Base-by-base conservation (phyloP, 2,329 filamentous ascomycete species). In the Cladophialophora immunda region DNA sequence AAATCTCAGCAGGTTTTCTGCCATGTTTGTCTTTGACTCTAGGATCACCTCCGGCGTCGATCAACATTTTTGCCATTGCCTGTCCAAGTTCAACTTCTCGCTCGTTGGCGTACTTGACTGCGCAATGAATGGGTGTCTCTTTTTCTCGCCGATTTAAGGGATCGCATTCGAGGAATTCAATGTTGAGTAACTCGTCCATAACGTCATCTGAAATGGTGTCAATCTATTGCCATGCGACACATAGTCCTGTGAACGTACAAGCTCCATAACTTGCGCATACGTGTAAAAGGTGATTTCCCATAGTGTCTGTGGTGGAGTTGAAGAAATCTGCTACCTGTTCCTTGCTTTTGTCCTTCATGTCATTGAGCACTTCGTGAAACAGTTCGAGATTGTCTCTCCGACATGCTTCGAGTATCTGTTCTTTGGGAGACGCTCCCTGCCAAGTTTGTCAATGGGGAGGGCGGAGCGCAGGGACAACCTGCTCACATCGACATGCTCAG, bases 371-470 rank as follows among this genome's bases (percentile, higher is more conserved):
- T 74, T 95, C 90, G 73, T 87, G 81, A 64, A 98, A 88, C 68
- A 98, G 88, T 62, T 94, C 90, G 72, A 89, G 89, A 81, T 98
- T 97, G 85, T 98, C 94, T 76, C 93, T 88, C 68, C 94, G 92
- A 82, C 92, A 97, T 74, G 95, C 92, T 83, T 97, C 94, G 80
- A 98, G 88, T 74, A 98, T 87, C 75, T 92, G 87, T 83, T 98
- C 94, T 78, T 90, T 86, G 55, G 89, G 88, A 67, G 92, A 92
- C 73, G 94, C 94, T 78, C 94, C 95, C 91, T 97, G 74, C 52
- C 47, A 13, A 62, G 38, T 36, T 30, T 19, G 17, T 63, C 25
- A 64, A 64, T 58, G 50, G 58, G 29, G 19, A n/a, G 22, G 2
- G 11, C 32, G 55, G 50, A 53, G 29, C 19, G 27, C 15, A n/a